Percentiles rank a stretch among this genome's conserved stretches.
Evolutionary conservation across 2,329 filamentous ascomycete species (phyloP).

Genomic region (Ilyonectria sp.): DNA sequence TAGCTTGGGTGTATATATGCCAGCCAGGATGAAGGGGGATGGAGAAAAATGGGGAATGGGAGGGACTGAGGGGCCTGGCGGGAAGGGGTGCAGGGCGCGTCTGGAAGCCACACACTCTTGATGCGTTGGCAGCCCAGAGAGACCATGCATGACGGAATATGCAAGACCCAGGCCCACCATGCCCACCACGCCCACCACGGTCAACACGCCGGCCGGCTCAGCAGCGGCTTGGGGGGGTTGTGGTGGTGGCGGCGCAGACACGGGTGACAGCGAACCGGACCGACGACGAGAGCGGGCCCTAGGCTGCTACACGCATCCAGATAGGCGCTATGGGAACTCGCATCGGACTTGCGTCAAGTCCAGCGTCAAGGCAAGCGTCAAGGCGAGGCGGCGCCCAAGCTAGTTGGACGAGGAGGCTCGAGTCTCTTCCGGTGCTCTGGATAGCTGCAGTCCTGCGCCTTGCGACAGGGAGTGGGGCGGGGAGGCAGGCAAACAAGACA

Average conservation of each 20-base stretch:
- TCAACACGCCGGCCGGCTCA: conserved; percentile 36
- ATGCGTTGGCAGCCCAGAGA: conserved; percentile 55
- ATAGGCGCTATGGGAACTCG: conserved; percentile 36
- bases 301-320: conserved; percentile 30
- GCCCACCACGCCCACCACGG: conserved; percentile 38
- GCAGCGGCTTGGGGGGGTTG: conserved; percentile 23
- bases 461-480: conserved; percentile 37
- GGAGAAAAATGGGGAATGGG: conserved; percentile 44
- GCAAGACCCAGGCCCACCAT: conserved; percentile 56
- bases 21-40: conserved; percentile 44
- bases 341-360: conserved; percentile 25
- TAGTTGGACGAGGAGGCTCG: conserved; percentile 41
- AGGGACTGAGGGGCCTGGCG: conserved; percentile 40
- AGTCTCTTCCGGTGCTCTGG: conserved; percentile 40
- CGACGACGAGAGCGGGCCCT: conserved; percentile 23
- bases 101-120: conserved; percentile 53
- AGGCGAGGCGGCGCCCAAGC: conserved; percentile 35
- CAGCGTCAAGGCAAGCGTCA: neutral
- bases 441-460: conserved; percentile 43
- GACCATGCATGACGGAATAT: conserved; percentile 72
- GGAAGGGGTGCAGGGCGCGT: conserved; percentile 48
- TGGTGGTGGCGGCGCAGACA: conserved; percentile 33
- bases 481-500: conserved; percentile 30
- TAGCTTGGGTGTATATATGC: conserved; percentile 53
- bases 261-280: conserved; percentile 27